These are phyloP conservation scores for Alloteropsis angusta DNA, from an alignment of 202 grass and related monocot species.

Conservation along the genomic window DNA sequence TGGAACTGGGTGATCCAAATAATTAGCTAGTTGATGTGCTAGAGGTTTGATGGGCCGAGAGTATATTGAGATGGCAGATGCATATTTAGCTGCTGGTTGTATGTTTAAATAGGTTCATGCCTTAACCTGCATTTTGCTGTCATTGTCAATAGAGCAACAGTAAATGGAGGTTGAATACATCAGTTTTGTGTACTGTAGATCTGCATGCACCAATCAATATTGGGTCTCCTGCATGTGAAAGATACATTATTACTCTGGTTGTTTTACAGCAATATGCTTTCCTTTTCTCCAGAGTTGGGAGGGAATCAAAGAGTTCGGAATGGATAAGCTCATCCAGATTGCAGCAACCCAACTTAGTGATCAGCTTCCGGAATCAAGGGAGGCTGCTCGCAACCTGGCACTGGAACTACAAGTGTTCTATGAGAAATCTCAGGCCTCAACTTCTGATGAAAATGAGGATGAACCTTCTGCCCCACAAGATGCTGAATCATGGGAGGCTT, in stretches of 20 bases:
- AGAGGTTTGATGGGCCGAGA: not conserved
- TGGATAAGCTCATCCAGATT: constrained; percentile 77
- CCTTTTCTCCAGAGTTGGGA: constrained; percentile 51
- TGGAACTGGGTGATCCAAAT: not conserved
- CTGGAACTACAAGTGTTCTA: constrained; percentile 76
- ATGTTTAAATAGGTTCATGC: not conserved
- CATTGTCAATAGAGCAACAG: not conserved
- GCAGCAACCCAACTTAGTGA: constrained; percentile 86
- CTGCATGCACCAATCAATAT: not conserved
- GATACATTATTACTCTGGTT: not conserved
- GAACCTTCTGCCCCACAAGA: constrained; percentile 15
- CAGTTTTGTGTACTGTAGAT: not conserved
- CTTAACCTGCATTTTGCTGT: not conserved
- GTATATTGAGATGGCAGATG: not conserved
- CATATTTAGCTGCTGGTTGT: constrained; percentile 9
- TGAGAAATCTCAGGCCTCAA: constrained; percentile 36
- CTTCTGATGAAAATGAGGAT: constrained; percentile 24
- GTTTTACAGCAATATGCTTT: constrained; percentile 11
- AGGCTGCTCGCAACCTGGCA: constrained; percentile 77
- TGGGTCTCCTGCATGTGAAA: not conserved
- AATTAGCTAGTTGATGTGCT: not conserved
- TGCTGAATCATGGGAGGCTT: constrained; percentile 64
- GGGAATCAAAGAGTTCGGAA: constrained; percentile 80
- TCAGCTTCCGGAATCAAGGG: constrained; percentile 97
- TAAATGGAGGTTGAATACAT: not conserved